Evolutionary conservation across 2,329 filamentous ascomycete species (phyloP), one percentile per base, ranked within the genome.

Genomic region (Tricladium varicosporioides): DNA sequence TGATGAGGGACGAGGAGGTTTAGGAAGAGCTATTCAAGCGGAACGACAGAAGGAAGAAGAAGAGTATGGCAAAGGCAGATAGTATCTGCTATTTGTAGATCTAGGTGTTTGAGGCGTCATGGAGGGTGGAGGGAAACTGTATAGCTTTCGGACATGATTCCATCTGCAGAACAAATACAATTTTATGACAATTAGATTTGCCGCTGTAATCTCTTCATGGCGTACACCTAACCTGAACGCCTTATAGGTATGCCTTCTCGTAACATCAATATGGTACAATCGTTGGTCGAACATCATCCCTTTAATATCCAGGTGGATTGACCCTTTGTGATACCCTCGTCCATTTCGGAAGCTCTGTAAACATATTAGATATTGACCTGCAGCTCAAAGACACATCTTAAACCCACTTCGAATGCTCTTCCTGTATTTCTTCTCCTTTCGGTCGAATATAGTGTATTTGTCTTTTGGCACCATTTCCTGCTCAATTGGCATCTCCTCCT

Each of bases 391-490:
- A 11, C 4, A 10, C 3, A 33, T 11, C 7, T 44, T 22, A 19
- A 49, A 60, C 91, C 68, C 82, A 96, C 92, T 97, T 77, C 97
- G 93, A 73, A 99, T 92, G 55, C 92, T 91, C 84, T 99, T 99
- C 72, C 94, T 82, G 74, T 97, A 99, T 68, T 84, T 87, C 85
- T 92, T 96, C 73, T 89, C 92, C 76, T 97, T 97, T 67, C 92
- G 87, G 75, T 96, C 93, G 75, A 97, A 99, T 69, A 99, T 88
- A 27, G 91, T 96, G 78, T 99, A 99, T 78, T 99, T 99, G 78
- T 99, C 94, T 75, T 85, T 88, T 48, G 94, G 88, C 73, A 96
- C 73, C 94, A 99, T 99, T 80, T 97, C 92, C 69, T 85, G 82
- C 80, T 99, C 94, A 22, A 85, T 89, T 18, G 94, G 94, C 94